phyloP scores from a whole-genome alignment of 2,329 filamentous ascomycete genomes.

The Colletotrichum sp. region DNA sequence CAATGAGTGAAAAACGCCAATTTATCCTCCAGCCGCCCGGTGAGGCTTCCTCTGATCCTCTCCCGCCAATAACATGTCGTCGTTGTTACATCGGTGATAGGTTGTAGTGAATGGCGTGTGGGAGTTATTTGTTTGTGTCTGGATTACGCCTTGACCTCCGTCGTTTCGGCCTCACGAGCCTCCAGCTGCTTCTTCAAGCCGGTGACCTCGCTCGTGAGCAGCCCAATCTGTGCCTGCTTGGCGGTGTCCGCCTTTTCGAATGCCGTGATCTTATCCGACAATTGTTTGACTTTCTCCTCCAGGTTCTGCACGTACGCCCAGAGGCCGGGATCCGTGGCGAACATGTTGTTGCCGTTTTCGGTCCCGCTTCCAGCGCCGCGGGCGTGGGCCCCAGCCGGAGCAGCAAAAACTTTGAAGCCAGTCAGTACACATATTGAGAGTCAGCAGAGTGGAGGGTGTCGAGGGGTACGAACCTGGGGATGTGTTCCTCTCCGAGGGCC shows the following conservation, averaged over 20 bases:
- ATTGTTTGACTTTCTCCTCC: constrained; percentile 61
- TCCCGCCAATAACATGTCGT: constrained; percentile 12
- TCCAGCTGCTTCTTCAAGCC: constrained; percentile 36
- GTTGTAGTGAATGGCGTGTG: constrained; percentile 4
- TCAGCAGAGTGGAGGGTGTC: background rate
- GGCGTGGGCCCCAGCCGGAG: constrained; percentile 26
- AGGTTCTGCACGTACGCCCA: constrained; percentile 77
- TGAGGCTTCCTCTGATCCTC: background rate
- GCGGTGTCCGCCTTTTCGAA: constrained; percentile 45
- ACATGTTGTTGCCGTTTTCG: constrained; percentile 71
- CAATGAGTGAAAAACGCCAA: constrained; percentile 24
- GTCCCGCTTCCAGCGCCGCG: constrained; percentile 55
- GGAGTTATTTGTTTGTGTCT: background rate
- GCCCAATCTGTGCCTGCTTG: constrained; percentile 39
- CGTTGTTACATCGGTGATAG: constrained; percentile 22
- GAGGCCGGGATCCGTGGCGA: constrained; percentile 67
- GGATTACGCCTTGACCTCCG: constrained; percentile 11
- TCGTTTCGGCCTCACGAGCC: constrained; percentile 17
- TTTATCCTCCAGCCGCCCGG: constrained; percentile 9
- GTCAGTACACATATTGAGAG: background rate
- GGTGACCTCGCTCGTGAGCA: constrained; percentile 39
- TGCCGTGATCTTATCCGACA: constrained; percentile 43
- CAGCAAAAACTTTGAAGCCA: constrained; percentile 3
- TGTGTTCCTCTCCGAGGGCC: constrained; percentile 59
- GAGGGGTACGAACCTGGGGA: constrained; percentile 38